Conservation (phyloP, 2,329 filamentous ascomycete genomes). For the Leptographium flavum region DNA sequence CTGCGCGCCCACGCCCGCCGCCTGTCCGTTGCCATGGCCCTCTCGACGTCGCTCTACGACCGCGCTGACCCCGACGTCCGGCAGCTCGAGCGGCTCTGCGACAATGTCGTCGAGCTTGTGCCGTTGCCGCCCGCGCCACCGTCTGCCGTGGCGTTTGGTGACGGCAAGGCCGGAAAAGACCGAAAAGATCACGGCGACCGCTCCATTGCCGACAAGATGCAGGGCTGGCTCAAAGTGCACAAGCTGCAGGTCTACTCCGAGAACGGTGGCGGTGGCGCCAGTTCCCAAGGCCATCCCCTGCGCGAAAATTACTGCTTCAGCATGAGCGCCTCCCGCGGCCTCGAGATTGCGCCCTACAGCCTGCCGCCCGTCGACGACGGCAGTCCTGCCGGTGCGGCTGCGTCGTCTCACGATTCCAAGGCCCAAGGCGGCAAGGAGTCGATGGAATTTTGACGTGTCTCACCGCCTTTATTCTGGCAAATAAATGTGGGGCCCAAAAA, state of each 20-base stretch:
- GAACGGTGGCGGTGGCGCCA: slow-evolving; percentile 69
- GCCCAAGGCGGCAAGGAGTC: slow-evolving; percentile 64
- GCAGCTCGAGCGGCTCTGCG: slow-evolving; percentile 74
- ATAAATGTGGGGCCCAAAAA: not conserved
- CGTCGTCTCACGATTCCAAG: slow-evolving; percentile 27
- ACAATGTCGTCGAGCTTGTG: slow-evolving; percentile 63
- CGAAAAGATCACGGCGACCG: slow-evolving; percentile 15
- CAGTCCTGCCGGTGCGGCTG: slow-evolving; percentile 24
- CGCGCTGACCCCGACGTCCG: slow-evolving; percentile 61
- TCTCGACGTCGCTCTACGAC: slow-evolving; percentile 70
- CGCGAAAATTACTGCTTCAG: slow-evolving; percentile 86
- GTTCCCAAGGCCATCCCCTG: slow-evolving; percentile 48
- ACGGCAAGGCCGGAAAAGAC: no score
- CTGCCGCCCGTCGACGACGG: slow-evolving; percentile 77
- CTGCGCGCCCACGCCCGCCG: slow-evolving; percentile 52
- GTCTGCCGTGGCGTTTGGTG: slow-evolving; percentile 24
- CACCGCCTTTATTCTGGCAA: slow-evolving; percentile 8
- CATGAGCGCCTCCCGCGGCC: slow-evolving; percentile 62
- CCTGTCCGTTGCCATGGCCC: slow-evolving; percentile 57
- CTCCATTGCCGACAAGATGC: slow-evolving; percentile 52
- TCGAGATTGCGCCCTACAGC: slow-evolving; percentile 79
- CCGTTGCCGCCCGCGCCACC: slow-evolving; percentile 41
- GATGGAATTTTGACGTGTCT: slow-evolving; percentile 22
- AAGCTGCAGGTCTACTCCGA: slow-evolving; percentile 76
- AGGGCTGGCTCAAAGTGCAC: slow-evolving; percentile 76